These are phyloP conservation scores for Pyricularia pennisetigena DNA, from an alignment of 2,329 filamentous ascomycete species.

Conservation along the genomic window DNA sequence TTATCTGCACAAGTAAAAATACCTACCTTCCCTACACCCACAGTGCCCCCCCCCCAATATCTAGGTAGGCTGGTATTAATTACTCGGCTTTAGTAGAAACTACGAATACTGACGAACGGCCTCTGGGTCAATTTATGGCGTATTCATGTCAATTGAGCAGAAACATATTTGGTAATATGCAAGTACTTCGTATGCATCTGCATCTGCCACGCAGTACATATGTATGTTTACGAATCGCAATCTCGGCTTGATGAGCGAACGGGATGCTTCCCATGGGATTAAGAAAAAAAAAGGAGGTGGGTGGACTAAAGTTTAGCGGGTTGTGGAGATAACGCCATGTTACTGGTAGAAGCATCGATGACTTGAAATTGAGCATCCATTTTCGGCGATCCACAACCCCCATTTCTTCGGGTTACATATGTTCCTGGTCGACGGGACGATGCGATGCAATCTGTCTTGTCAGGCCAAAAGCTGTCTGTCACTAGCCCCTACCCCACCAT, in stretches of 20 bases:
- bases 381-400: neutral
- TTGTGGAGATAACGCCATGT: slow-evolving; percentile 1
- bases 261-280: neutral
- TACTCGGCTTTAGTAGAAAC: neutral
- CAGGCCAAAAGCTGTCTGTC: neutral
- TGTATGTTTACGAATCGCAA: neutral
- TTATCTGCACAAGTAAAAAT: too few relatives aligned
- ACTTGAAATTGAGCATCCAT: neutral
- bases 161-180: neutral
- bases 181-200: neutral
- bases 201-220: neutral
- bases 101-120: neutral
- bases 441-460: neutral
- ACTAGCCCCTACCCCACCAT: neutral
- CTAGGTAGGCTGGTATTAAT: too few relatives aligned
- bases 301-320: neutral
- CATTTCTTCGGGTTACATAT: neutral
- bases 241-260: neutral
- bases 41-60: too few relatives aligned
- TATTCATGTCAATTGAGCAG: neutral
- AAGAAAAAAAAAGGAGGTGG: neutral
- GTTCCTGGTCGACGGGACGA: neutral
- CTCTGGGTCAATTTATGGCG: neutral
- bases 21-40: too few relatives aligned
- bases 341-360: neutral